Base-by-base conservation (phyloP, 2,329 filamentous ascomycete genomes). In the Colletotrichum orbiculare region DNA sequence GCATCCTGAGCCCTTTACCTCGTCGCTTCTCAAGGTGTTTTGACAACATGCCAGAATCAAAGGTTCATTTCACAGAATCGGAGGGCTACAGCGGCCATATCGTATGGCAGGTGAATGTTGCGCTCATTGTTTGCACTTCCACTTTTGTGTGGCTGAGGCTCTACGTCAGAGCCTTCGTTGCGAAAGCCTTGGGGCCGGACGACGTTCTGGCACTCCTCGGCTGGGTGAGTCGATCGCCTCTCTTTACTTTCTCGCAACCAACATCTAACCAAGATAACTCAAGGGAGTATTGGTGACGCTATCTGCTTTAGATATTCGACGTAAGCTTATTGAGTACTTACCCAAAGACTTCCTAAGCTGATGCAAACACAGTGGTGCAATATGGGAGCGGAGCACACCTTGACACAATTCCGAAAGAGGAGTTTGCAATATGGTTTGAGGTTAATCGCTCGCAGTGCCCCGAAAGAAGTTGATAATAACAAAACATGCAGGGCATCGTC, bases 281-380 rank as follows among this genome's bases (percentile, higher is more conserved):
- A 3, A 52, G 48, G 48, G 34, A 7, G 8, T 17, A 8, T 6
- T 11, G 6, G 35, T 38, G 34, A 39, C 35, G 8, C 8, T 52
- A 11, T 52, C 48, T 39, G 48, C 35, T 9, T 38, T 52, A n/a
- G 48, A 52, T 25, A 52, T 52, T 52, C 48, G 48, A 52, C n/a
- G 48, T 52, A n/a, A 17, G 48, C 4, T 6, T 17, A 15, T 13
- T 6, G 15, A 17, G 7, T 43, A 25, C 25, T 17, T n/a, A 2
- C 7, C 6, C 15, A 10, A 13, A 11, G 9, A 11, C 7, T 39
- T 10, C n/a, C n/a, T 7, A 10, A 4, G 34, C 8, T 15, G 8
- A 39, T 4, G 15, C 3, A 17, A 8, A 8, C 10, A 15, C 9
- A 52, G 48, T 52, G 34, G 35, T 52, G 2, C 48, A 52, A 25